These are phyloP conservation scores for Lachnellula hyalina DNA, from an alignment of 2,329 filamentous ascomycete genomes.

Conservation along the genomic window DNA sequence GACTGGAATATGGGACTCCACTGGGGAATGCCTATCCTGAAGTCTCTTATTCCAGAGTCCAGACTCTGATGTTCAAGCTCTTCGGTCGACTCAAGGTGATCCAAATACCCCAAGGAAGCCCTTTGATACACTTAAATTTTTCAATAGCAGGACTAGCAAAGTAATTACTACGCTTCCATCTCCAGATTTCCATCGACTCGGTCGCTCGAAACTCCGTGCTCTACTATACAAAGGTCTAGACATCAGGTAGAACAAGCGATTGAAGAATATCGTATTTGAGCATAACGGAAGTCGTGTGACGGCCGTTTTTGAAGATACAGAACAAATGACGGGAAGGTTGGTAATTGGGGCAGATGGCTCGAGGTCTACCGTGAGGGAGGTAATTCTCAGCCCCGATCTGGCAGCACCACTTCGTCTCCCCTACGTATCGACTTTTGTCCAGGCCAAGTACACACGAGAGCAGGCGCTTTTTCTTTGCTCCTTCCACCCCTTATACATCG, in stretches of 20 bases:
- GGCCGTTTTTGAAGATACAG: constrained; percentile 32
- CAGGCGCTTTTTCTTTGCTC: constrained; percentile 39
- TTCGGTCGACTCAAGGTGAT: constrained; percentile 30
- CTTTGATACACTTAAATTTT: constrained; percentile 30
- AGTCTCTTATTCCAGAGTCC: constrained; percentile 30
- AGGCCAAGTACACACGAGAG: constrained; percentile 36
- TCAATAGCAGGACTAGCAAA: constrained; percentile 33
- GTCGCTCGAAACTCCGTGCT: constrained; percentile 34
- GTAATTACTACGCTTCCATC: constrained; percentile 18
- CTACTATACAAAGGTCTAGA: constrained; percentile 33
- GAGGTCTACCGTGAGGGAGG: constrained; percentile 26
- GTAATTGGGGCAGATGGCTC: constrained; percentile 34
- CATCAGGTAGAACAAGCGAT: constrained; percentile 35
- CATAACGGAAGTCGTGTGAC: constrained; percentile 27
- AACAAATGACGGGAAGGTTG: constrained; percentile 25
- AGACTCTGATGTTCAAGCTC: constrained; percentile 22
- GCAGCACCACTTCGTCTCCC: constrained; percentile 36
- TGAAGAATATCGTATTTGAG: constrained; percentile 32
- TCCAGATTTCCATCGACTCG: constrained; percentile 32
- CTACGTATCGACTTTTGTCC: constrained; percentile 41
- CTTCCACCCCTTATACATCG: constrained; percentile 41
- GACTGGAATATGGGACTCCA: constrained; percentile 36
- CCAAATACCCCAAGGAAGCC: constrained; percentile 24
- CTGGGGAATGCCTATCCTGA: constrained; percentile 31
- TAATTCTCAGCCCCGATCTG: constrained; percentile 29